phyloP scores from a whole-genome alignment of 106 monocot species.

The Chionographis japonica region DNA sequence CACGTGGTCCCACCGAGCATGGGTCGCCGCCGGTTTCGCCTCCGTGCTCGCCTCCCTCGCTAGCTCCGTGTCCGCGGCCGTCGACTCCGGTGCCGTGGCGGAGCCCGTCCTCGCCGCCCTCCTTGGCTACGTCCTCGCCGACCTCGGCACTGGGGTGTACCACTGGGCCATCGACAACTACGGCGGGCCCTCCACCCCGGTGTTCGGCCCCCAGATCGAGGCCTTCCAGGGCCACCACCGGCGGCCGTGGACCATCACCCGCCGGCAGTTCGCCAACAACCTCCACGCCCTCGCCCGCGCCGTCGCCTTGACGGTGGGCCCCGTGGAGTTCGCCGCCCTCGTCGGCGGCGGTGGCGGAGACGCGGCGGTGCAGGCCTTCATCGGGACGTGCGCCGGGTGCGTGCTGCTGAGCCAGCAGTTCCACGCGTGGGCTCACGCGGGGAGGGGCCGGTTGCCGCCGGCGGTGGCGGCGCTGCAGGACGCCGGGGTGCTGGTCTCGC shows the following conservation, averaged over 20 bases:
- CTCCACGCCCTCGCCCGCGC: slow-evolving; percentile 53
- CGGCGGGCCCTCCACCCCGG: slow-evolving; percentile 55
- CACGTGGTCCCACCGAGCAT: slow-evolving; percentile 54
- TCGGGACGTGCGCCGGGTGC: slow-evolving; percentile 41
- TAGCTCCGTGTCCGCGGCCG: slow-evolving; percentile 16
- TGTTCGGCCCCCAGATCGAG: slow-evolving; percentile 69
- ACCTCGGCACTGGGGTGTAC: slow-evolving; percentile 73
- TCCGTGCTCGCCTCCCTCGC: slow-evolving; percentile 28
- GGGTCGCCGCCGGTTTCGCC: slow-evolving; percentile 42
- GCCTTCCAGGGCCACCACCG: slow-evolving; percentile 91
- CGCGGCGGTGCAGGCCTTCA: slow-evolving; percentile 52
- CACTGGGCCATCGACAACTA: slow-evolving; percentile 91
- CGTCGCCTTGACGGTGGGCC: slow-evolving; percentile 30
- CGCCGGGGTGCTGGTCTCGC: slow-evolving; percentile 61
- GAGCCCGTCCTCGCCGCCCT: slow-evolving; percentile 23
- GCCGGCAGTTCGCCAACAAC: slow-evolving; percentile 67
- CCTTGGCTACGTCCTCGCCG: slow-evolving; percentile 46
- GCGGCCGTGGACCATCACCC: slow-evolving; percentile 60
- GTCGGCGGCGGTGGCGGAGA: not conserved
- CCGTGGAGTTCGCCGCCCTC: slow-evolving; percentile 21
- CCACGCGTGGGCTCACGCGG: slow-evolving; percentile 78
- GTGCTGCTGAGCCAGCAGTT: slow-evolving; percentile 87
- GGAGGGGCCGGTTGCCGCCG: slow-evolving; percentile 46
- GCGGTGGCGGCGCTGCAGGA: slow-evolving; percentile 65
- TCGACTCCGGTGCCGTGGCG: slow-evolving; percentile 4